phyloP scores from a whole-genome alignment of 139 green algal genomes.

The Deuterostichococcus epilithicus region DNA sequence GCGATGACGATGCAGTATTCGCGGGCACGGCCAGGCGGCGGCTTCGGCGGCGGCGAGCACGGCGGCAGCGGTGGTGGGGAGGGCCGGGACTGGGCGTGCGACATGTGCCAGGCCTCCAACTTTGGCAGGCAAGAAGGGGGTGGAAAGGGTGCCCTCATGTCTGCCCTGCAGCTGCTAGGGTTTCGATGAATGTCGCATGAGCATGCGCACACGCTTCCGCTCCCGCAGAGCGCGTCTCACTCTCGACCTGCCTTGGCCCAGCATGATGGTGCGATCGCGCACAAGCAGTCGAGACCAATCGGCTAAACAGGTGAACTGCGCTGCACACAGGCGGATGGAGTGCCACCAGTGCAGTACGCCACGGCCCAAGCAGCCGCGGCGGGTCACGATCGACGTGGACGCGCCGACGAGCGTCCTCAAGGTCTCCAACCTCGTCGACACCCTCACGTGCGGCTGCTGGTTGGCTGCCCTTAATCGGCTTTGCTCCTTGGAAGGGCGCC shows the following conservation, averaged over 20 bases:
- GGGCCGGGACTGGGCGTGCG: conserved; percentile 63
- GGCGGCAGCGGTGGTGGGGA: not conserved
- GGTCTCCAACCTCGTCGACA: conserved; percentile 38
- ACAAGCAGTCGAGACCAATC: too few relatives aligned
- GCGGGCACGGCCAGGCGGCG: conserved; percentile 36
- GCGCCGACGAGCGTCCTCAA: conserved; percentile 58
- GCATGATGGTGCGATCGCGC: not conserved
- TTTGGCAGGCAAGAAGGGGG: conserved; percentile 53
- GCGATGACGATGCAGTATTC: conserved; percentile 12
- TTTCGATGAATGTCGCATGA: not conserved
- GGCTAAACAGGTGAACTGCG: not conserved
- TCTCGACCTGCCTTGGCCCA: not conserved
- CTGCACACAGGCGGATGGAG: conserved; percentile 53
- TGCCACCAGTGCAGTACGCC: conserved; percentile 67
- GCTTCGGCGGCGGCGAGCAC: not conserved
- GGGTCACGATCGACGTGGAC: conserved; percentile 28
- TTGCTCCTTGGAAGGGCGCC: too few relatives aligned
- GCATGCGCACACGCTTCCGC: not conserved
- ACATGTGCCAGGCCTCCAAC: conserved; percentile 61
- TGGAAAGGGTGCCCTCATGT: not conserved
- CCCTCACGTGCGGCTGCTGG: not conserved
- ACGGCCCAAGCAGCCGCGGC: conserved; percentile 32
- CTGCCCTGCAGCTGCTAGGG: not conserved
- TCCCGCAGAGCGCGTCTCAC: not conserved
- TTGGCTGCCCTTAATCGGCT: too few relatives aligned